Base-by-base conservation (phyloP, 2,329 filamentous ascomycete genomes). In the Aspergillus melleus region DNA sequence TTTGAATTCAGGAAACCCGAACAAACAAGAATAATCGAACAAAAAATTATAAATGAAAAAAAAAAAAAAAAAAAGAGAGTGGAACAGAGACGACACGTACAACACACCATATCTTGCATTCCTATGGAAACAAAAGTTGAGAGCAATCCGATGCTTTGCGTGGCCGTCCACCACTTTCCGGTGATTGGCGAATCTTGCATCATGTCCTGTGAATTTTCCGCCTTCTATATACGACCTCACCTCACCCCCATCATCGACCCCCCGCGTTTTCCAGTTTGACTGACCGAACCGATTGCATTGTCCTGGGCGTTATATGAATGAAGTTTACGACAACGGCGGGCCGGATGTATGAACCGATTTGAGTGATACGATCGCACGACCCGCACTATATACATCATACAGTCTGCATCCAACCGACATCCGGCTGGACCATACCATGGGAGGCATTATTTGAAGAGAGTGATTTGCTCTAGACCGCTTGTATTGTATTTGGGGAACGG, bases 301-400 rank as follows among this genome's bases (percentile, higher is more conserved):
- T 69, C 69, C 62, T 62, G 62, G 72, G 72, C 71, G 72, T 47
- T 74, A 42, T 71, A 61, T 63, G 64, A 42, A 42, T 68, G 67
- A 64, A 68, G 62, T 71, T 67, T 69, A 56, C 36, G 66, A 73
- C 59, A 64, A 64, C 66, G 67, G 61, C 58, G 65, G 69, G 69
- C 67, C 65, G 70, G 70, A 69, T 72, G 70, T 70, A 67, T 72
- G 70, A 70, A 65, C 65, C 53, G 57, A 58, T 59, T 58, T 60
- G 19, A 29, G 49, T 46, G 55, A 51, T 62, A 36, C 10, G 36
- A 42, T 58, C 51, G 26, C 24, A 55, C 49, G 9, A 47, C 44
- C 19, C 44, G 22, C 44, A 58, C 30, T 54, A 52, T 53, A 58
- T 47, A 50, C 49, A 42, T 29, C 59, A 29, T 60, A 57, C 54